Percentiles rank a stretch among this genome's conserved stretches.
Evolutionary conservation across 257 asterid species (phyloP).

Genomic region (Plantago ovata): DNA sequence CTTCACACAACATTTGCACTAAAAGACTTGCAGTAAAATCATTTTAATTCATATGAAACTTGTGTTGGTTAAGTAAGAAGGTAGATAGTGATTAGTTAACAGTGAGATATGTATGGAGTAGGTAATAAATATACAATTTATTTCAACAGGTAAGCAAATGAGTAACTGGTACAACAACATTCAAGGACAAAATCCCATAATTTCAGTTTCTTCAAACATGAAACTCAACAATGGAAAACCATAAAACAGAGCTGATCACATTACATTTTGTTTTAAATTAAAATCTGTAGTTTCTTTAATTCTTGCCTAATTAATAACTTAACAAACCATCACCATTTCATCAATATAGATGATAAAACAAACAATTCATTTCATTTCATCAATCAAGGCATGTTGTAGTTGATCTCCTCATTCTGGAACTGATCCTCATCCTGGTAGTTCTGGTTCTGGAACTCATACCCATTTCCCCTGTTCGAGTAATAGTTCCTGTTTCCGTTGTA

Average conservation of each 20-base stretch:
- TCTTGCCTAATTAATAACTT: slow-evolving; percentile 21
- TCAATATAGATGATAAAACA: neutral
- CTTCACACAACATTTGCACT: no score
- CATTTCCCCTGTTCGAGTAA: slow-evolving; percentile 24
- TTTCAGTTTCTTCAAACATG: slow-evolving; percentile 14
- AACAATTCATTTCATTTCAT: neutral
- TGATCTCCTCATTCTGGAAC: slow-evolving; percentile 37
- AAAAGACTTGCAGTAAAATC: no score
- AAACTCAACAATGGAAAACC: no score
- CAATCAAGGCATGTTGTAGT: slow-evolving; percentile 51
- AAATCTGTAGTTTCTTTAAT: slow-evolving; percentile 30
- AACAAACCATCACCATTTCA: neutral
- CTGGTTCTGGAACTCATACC: slow-evolving; percentile 20
- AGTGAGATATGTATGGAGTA: no score
- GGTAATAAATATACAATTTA: slow-evolving; percentile 30
- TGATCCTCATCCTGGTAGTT: slow-evolving; percentile 33
- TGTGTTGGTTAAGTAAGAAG: no score
- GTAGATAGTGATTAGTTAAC: no score
- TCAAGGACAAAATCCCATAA: slow-evolving; percentile 25
- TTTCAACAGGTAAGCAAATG: slow-evolving; percentile 14
- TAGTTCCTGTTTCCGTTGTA: slow-evolving; percentile 25
- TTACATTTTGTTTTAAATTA: slow-evolving; percentile 25
- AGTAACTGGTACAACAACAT: slow-evolving; percentile 10
- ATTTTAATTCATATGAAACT: no score
- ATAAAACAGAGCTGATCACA: slow-evolving; percentile 15